A percentile compares a stretch with the other conserved stretches of the same genome.
These are phyloP conservation scores for Scheffersomyces illinoinensis DNA, from an alignment of 1,139 yeast genomes.

Conservation along the genomic window DNA sequence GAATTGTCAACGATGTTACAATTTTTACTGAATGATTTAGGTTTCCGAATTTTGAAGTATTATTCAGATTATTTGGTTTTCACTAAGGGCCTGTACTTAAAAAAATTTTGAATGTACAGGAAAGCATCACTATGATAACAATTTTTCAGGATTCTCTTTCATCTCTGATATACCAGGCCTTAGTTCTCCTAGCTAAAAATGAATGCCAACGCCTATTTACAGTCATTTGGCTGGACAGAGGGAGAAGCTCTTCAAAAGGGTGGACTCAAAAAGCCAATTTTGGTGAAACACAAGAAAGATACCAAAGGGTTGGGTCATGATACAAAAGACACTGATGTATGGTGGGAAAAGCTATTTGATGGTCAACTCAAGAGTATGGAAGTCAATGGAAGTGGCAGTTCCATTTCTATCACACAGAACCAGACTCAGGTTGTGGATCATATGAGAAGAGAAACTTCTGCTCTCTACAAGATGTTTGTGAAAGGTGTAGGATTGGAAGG, in stretches of 20 bases:
- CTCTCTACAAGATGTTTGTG: constrained; percentile 75
- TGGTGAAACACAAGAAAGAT: constrained; percentile 89
- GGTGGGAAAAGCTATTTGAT: constrained; percentile 97
- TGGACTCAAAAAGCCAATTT: constrained; percentile 79
- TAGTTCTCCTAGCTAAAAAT: constrained; percentile 29
- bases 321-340: constrained; percentile 71
- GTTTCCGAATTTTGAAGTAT: background rate
- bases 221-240: constrained; percentile 86
- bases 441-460: constrained; percentile 55
- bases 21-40: background rate
- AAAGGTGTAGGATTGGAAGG: constrained; percentile 84
- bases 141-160: background rate
- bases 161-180: background rate
- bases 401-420: constrained; percentile 43
- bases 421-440: constrained; percentile 35
- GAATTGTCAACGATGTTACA: background rate
- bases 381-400: constrained; percentile 39
- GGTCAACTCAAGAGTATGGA: constrained; percentile 84
- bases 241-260: constrained; percentile 84
- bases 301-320: constrained; percentile 86
- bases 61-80: background rate
- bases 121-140: background rate
- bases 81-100: background rate
- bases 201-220: constrained; percentile 75
- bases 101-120: background rate